Evolutionary conservation across 495 filamentous ascomycete genomes (phyloP).

Genomic region (Xylaria curta): DNA sequence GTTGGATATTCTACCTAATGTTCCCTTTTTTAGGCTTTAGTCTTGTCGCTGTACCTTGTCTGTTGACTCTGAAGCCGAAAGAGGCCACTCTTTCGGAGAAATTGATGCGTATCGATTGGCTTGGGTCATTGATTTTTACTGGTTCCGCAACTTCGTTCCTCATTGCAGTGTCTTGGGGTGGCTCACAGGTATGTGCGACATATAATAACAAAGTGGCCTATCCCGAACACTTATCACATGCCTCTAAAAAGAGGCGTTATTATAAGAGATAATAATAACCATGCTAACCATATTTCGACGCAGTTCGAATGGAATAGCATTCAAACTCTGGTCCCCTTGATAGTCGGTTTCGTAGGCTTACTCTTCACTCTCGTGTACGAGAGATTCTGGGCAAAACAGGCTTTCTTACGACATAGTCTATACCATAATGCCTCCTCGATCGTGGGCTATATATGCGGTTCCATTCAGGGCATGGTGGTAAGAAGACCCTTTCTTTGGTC

Average conservation of each 20-base stretch:
- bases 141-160: constrained; percentile 56
- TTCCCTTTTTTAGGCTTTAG: constrained; percentile 47
- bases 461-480: constrained; percentile 49
- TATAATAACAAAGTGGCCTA: not conserved
- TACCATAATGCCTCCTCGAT: constrained; percentile 49
- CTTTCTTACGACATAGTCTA: constrained; percentile 60
- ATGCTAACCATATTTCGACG: constrained; percentile 21
- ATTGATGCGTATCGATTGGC: constrained; percentile 46
- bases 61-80: constrained; percentile 42
- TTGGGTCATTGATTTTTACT: constrained; percentile 54
- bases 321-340: constrained; percentile 54
- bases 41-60: constrained; percentile 43
- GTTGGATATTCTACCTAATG: constrained; percentile 53
- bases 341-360: constrained; percentile 46
- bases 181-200: constrained; percentile 35
- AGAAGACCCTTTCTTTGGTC: constrained; percentile 40
- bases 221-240: not conserved
- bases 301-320: constrained; percentile 57
- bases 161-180: constrained; percentile 64
- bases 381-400: constrained; percentile 49
- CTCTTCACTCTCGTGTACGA: constrained; percentile 48
- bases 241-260: not conserved
- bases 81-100: constrained; percentile 42
- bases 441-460: constrained; percentile 43
- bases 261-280: not conserved